Conservation (phyloP, 345 rosid species). For the Bruguiera sexangula region DNA sequence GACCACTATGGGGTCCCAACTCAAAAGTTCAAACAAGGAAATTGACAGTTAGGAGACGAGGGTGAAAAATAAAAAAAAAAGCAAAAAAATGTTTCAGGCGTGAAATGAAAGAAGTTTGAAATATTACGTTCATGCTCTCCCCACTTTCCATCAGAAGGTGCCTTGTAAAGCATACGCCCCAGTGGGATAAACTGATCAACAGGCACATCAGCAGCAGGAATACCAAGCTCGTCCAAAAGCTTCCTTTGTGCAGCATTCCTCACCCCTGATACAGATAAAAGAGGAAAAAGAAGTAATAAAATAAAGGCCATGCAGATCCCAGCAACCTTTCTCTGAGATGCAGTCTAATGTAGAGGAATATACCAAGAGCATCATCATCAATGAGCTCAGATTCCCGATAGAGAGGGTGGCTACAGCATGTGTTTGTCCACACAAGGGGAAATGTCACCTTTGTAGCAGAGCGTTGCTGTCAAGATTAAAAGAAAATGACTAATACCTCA, state of each 20-base stretch:
- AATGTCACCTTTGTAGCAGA: slow-evolving; percentile 92
- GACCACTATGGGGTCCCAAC: neutral
- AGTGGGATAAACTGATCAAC: slow-evolving; percentile 73
- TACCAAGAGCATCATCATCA: slow-evolving; percentile 67
- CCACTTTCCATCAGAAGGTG: slow-evolving; percentile 98
- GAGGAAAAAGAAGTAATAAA: neutral
- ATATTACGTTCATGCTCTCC: slow-evolving; percentile 93
- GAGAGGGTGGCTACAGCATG: slow-evolving; percentile 97
- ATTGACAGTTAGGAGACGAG: neutral
- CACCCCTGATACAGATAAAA: slow-evolving; percentile 49
- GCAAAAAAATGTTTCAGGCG: neutral
- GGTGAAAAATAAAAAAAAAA: neutral
- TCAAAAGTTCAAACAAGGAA: neutral
- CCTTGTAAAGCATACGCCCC: slow-evolving; percentile 88
- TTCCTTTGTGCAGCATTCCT: slow-evolving; percentile 98
- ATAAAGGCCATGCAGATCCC: neutral
- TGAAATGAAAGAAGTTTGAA: slow-evolving; percentile 7
- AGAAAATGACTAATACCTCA: neutral
- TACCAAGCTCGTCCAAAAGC: slow-evolving; percentile 97
- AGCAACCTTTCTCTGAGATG: neutral
- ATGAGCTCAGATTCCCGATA: slow-evolving; percentile 86
- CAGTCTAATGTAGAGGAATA: slow-evolving; percentile 3
- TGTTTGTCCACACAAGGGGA: slow-evolving; percentile 98
- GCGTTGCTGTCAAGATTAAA: slow-evolving; percentile 60
- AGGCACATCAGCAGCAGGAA: slow-evolving; percentile 82